Evolutionary conservation across 140 eudicot species (phyloP), one percentile per base, ranked within the genome.

Genomic region (Oenanthe javanica): DNA sequence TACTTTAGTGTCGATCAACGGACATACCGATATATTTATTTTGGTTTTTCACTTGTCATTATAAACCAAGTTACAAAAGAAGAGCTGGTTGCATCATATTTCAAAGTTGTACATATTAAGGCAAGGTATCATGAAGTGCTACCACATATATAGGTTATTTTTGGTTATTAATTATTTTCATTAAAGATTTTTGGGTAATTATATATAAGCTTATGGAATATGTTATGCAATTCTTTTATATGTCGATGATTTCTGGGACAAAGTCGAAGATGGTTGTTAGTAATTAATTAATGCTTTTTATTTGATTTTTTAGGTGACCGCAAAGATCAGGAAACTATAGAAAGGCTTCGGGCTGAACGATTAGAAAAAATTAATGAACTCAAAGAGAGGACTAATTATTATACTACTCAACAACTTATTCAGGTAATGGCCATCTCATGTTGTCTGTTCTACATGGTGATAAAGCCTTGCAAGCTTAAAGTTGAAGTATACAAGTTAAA

Each of bases 321-420:
- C 49, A 88, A 91, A 87, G 99, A 95, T 84, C 92, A 87, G 82
- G 89, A 90, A 80, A 77, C 93, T 21, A 87, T 95, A 83, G 99
- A 92, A 73, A 89, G 83, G 80, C 97, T 95, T 80, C 88, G 93
- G 52, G 87, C 89, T 78, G 99, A 95, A 86, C 90, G 97, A 84
- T 95, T 87, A 83, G 87, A 86, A 66, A 95, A 95, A 87, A 95
- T 95, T 75, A 93, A 95, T 74, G 99, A 93, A 79, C 97, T 95
- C 36, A 95, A 95, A 86, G 99, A 95, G 85, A 88, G 81, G 83
- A 90, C 97, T 38, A 95, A 95, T 84, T 95, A 90, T 84, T 95
- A 95, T 84, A 86, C 77, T n/a, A 95, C 99, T 43, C 99, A 92
- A 76, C 97, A 95, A 83, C 97, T 95, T 72, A 95, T 95, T 84